Conservation (phyloP, 345 rosid species). For the Murraya koenigii region DNA sequence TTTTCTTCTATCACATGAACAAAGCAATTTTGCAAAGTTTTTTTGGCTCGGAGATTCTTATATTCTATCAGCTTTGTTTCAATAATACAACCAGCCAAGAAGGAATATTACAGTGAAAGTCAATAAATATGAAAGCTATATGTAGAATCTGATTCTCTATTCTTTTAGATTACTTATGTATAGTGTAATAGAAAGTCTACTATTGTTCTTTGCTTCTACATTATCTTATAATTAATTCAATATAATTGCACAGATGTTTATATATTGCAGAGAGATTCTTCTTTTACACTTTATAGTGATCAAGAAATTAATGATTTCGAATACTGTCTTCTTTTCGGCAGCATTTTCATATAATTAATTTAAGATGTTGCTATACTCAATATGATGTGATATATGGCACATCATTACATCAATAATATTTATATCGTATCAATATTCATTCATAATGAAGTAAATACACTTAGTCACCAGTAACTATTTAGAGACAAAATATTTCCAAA, state of each 20-base stretch:
- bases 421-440: not conserved
- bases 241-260: not conserved
- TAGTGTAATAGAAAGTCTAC: slow-evolving; percentile 24
- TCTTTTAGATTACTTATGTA: slow-evolving; percentile 12
- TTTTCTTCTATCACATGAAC: not conserved
- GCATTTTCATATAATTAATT: not conserved
- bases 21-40: not conserved
- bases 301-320: not conserved
- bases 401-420: not conserved
- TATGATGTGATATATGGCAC: not conserved
- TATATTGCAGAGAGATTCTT: not conserved
- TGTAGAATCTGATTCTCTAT: slow-evolving; percentile 37
- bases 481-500: not conserved
- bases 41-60: not conserved
- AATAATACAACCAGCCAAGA: slow-evolving; percentile 9
- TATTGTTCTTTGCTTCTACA: slow-evolving; percentile 6
- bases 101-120: slow-evolving; percentile 25
- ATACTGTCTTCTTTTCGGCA: not conserved
- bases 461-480: too few species aligned
- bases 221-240: not conserved
- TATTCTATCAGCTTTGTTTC: slow-evolving; percentile 5
- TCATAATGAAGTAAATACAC: not conserved
- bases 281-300: not conserved
- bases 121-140: not conserved
- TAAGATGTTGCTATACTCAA: not conserved